phyloP scores from a whole-genome alignment of 2,329 filamentous ascomycete genomes.

The Penicillium olsonii region DNA sequence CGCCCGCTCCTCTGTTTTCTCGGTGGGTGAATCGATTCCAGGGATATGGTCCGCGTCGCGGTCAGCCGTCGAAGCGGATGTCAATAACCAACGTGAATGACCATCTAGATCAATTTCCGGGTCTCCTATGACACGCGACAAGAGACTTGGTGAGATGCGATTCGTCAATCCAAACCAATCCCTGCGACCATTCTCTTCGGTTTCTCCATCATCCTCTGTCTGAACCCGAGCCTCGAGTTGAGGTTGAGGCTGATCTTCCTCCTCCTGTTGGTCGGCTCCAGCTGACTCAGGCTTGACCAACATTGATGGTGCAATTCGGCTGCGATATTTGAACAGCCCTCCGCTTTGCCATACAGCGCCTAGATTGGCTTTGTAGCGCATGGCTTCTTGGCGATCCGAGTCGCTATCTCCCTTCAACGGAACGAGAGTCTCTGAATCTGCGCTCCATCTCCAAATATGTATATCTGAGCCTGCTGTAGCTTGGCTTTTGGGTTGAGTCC shows the following conservation, averaged over 20 bases:
- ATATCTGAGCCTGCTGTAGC: conserved; percentile 42
- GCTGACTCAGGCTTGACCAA: conserved; percentile 41
- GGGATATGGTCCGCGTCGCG: conserved; percentile 62
- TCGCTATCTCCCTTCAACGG: conserved; percentile 35
- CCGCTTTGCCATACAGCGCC: conserved; percentile 58
- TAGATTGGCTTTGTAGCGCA: conserved; percentile 58
- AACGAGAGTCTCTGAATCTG: conserved; percentile 37
- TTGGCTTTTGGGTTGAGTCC: conserved; percentile 14
- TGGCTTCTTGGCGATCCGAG: conserved; percentile 46
- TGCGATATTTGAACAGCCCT: conserved; percentile 43
- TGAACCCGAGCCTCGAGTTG: conserved; percentile 9
- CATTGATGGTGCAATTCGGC: conserved; percentile 44
- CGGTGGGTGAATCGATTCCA: conserved; percentile 46
- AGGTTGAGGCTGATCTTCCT: conserved; percentile 7
- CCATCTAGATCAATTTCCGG: conserved; percentile 38
- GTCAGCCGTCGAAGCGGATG: conserved; percentile 58
- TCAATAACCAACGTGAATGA: conserved; percentile 56
- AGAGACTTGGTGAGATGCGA: conserved; percentile 49
- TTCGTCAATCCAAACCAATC: conserved; percentile 59
- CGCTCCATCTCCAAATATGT: conserved; percentile 58
- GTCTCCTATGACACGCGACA: conserved; percentile 54
- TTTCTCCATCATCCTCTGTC: conserved; percentile 26
- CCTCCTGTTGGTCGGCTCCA: conserved; percentile 1
- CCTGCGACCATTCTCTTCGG: conserved; percentile 44
- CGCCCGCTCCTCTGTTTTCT: conserved; percentile 20